Base-by-base conservation (phyloP, 2,329 filamentous ascomycete genomes). In the Pseudogymnoascus sp. region DNA sequence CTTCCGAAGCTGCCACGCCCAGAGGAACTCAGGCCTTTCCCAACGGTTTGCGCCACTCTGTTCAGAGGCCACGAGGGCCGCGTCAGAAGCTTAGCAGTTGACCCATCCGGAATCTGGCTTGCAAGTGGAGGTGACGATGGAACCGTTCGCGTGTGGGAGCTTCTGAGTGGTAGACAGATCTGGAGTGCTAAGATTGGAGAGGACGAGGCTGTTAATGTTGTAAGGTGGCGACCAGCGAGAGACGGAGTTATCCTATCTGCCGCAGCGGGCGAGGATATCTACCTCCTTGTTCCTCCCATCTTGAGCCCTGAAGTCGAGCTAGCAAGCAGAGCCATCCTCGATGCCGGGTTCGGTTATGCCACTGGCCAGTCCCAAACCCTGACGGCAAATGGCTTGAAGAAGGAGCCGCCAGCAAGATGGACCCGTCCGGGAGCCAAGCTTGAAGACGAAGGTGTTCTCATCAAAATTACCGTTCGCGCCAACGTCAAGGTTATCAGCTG, bases 91-190 rank as follows among this genome's bases (percentile, higher is more conserved):
- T 83, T 96, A 12, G 83, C 90, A 6, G 86, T 97, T 66, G 93
- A 96, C 73, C 92, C 95, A 2, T 87, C 87, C 42, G 92, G 95
- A 43, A 82, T 88, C 65, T 97, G 88, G 82, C 79, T 97, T 64
- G 95, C 95, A 1, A 96, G 89, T 68, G 95, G 93, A 71, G 95
- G 95, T 59, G 93, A 97, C 70, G 96, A 99, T 75, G 93, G 95
- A 34, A 95, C 89, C 18, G 88, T 96, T 23, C 86, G 93, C 63
- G 84, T 99, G 23, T 97, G 93, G 93, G 89, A 95, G 66, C 82
- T 97, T 63, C 75, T 88, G 62, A 95, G 91, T 7, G 93, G 92
- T 36, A 88, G 93, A 65, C 90, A 96, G 75, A 82, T 96, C 62
- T 97, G 92, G 91, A 88, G 85, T 69, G 88, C 87, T 61, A 90